A percentile compares a stretch with the other conserved stretches of the same genome.
These are phyloP conservation scores for Paxillus rubicundulus DNA, from an alignment of 768 basidiomycete species.

Conservation along the genomic window DNA sequence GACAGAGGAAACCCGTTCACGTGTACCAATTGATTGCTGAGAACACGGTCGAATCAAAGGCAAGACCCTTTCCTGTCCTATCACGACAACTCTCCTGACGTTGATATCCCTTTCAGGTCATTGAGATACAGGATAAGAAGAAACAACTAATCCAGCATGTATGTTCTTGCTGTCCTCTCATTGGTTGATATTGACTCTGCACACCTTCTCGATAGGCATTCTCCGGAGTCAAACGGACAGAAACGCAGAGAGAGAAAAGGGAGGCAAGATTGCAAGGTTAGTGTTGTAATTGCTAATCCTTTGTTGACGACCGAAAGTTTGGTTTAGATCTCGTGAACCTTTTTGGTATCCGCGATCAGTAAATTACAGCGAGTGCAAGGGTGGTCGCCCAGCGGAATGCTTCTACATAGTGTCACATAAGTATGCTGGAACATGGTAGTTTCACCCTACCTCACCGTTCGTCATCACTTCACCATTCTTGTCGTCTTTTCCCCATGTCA, in stretches of 20 bases:
- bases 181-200: not conserved
- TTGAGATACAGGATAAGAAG: conserved; percentile 87
- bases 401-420: too few species aligned
- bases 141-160: conserved; percentile 78
- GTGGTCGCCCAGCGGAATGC: too few species aligned
- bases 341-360: conserved; percentile 43
- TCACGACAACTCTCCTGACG: not conserved
- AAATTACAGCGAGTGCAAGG: conserved; percentile 3
- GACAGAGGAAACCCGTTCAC: conserved; percentile 78
- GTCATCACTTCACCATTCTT: too few species aligned
- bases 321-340: conserved; percentile 57
- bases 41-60: conserved; percentile 85
- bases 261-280: conserved; percentile 80
- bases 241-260: conserved; percentile 72
- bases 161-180: not conserved
- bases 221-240: conserved; percentile 73
- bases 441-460: too few species aligned
- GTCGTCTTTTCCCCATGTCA: too few species aligned
- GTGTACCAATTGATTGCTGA: conserved; percentile 91
- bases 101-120: conserved; percentile 42
- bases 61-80: conserved; percentile 20
- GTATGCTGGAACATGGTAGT: too few species aligned
- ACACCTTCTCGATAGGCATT: conserved; percentile 57
- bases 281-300: conserved; percentile 7
- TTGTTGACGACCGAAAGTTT: not conserved